These are phyloP conservation scores for Camelina sativa DNA, from an alignment of 345 rosid species.

Conservation along the genomic window DNA sequence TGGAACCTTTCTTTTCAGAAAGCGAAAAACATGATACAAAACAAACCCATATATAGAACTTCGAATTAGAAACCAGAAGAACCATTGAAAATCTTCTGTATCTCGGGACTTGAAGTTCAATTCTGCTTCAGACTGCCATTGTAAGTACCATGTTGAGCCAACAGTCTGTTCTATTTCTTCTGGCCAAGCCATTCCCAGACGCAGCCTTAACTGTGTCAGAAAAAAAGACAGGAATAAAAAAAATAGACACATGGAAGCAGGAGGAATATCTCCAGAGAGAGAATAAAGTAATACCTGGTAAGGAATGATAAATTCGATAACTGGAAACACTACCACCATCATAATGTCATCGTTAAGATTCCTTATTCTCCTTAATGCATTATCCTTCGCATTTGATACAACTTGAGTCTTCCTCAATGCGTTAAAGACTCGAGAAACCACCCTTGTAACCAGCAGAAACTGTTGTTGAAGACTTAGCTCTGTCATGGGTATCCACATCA, in stretches of 20 bases:
- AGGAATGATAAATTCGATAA: conserved; percentile 69
- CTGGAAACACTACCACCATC: conserved; percentile 68
- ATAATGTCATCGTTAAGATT: conserved; percentile 75
- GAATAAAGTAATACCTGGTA: conserved; percentile 61
- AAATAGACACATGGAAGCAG: conserved; percentile 6
- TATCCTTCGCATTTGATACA: conserved; percentile 57
- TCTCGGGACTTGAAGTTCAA: conserved; percentile 65
- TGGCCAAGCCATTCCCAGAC: conserved; percentile 92
- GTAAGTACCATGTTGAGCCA: conserved; percentile 83
- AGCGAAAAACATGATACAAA: conserved; percentile 63
- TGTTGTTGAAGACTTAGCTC: conserved; percentile 81
- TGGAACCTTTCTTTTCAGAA: conserved; percentile 75
- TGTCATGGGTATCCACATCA: conserved; percentile 95
- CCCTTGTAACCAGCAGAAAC: conserved; percentile 63
- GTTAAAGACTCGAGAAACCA: conserved; percentile 56
- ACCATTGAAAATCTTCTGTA: conserved; percentile 62
- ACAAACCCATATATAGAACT: conserved; percentile 60
- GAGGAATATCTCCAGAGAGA: conserved; percentile 3
- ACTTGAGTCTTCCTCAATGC: conserved; percentile 60
- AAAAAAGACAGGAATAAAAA: background rate
- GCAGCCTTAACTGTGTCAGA: conserved; percentile 64
- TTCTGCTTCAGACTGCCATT: conserved; percentile 89
- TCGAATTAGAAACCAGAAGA: conserved; percentile 72
- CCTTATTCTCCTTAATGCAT: conserved; percentile 53
- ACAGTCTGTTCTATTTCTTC: conserved; percentile 75